Evolutionary conservation across 1,284 basidiomycete species (phyloP), one percentile per base, ranked within the genome.

Genomic region (Tetrapyrgos nigripes): DNA sequence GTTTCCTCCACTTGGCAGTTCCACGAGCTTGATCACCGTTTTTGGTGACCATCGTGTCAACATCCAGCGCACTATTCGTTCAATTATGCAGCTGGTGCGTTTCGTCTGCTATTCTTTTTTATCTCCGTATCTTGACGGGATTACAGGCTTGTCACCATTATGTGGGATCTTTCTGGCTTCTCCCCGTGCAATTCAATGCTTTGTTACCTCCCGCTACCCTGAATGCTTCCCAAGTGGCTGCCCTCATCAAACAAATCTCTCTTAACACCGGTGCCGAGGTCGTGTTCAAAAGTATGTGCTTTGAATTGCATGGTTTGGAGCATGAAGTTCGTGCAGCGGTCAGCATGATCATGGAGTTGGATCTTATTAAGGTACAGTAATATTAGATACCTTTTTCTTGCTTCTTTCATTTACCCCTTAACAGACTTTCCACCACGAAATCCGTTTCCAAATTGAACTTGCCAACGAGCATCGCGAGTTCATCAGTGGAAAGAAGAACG

Each of bases 401-500:
- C 13, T 26, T 55, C 23, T 50, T 47, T 17, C 13, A 29, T 19
- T 58, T 31, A 58, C 37, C 24, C 21, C 46, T 17, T 19, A 43
- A 1, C 69, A 95, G 92, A 82, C 87, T 52, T 98, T 96, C 82
- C 94, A 97, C 69, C 94, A 96, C 70, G 96, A 99, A 78, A 94
- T 99, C 62, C 93, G 95, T 53, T 98, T 99, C 82, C 97, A 98
- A 77, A 95, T 98, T 62, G 97, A 99, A 78, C 86, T 99, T 11
- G 94, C 96, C 46, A 98, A 97, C 73, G 97, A 98, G 73, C 96
- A 98, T 69, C 91, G 96, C 64, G 97, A 99, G 68, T 99, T 99
- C 75, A 98, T 99, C 75, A 93, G 92, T 59, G 96, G 96, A 49
- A 98, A 98, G 82, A 97, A 97, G 83, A 97, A 97, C 67, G 96